Base-by-base conservation (phyloP, 305 asterid genomes). In the Fraxinus angustifolia region DNA sequence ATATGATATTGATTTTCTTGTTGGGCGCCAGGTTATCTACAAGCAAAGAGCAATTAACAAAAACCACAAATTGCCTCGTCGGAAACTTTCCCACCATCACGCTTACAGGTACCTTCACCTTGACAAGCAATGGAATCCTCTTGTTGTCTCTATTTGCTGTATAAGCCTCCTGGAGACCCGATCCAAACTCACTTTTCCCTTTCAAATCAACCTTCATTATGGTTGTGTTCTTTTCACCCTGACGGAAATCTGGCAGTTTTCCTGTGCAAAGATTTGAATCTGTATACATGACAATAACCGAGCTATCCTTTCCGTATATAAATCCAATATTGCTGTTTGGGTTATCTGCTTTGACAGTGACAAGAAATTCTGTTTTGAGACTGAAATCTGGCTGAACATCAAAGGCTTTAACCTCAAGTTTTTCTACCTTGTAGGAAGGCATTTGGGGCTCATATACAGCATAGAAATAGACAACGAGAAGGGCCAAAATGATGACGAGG, bases 81-180 rank as follows among this genome's bases (percentile, higher is more conserved):
- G 48, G 70, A 2, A 70, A 0, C 0, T 40, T 65, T 6, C 78
- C 86, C 2, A 90, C 14, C 17, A 86, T 83, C 6, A 91, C 34
- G 3, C 11, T 77, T 0, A 92, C 77, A 0, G 89, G 94, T 35
- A 84, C 89, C 78, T 71, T 80, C 19, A 88, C 90, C 84, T 23
- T 77, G 81, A 92, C 91, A 33, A 84, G 83, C 87, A 93, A 73
- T 30, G 93, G 97, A 36, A 92, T 83, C 86, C 50, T 85, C 3
- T 83, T 82, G 2, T 75, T 76, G 8, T 80, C 85, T 7, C 38
- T 83, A 48, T 83, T 83, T 3, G 87, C 87, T 10, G 58, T 19
- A 12, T 77, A 72, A 11, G 93, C 89, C 78, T 91, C 85, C 79
- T 88, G 89, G 0, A 89, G 78, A 1, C 92, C 91, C 45, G 90